phyloP scores from a whole-genome alignment of 176 grass and related monocot species.

The Bonia amplexicaulis region DNA sequence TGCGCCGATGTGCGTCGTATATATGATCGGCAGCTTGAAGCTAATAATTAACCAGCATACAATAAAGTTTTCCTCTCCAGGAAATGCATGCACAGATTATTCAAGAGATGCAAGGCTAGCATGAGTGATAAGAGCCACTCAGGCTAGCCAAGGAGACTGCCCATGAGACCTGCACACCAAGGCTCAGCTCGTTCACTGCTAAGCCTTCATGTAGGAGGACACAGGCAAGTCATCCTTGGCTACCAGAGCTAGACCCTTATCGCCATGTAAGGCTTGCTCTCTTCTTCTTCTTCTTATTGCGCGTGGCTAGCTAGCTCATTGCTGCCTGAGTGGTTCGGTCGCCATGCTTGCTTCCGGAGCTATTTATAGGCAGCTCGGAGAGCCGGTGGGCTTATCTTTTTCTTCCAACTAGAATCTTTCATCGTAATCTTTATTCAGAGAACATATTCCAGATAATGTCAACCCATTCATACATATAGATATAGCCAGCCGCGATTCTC shows the following conservation, averaged over 20 bases:
- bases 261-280: constrained; percentile 39
- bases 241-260: constrained; percentile 25
- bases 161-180: constrained; percentile 5
- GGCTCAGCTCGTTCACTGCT: neutral
- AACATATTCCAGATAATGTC: constrained; percentile 40
- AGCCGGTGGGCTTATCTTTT: neutral
- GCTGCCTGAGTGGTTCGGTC: neutral
- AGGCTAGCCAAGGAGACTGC: constrained; percentile 53
- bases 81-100: neutral
- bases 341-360: neutral
- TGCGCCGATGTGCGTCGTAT: neutral
- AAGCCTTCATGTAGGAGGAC: neutral
- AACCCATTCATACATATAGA: neutral
- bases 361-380: constrained; percentile 4
- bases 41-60: neutral
- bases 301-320: neutral
- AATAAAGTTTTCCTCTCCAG: neutral
- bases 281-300: neutral
- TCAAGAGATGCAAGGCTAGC: constrained; percentile 26
- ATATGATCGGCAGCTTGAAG: neutral
- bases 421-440: neutral
- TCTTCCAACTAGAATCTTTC: constrained; percentile 16
- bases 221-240: constrained; percentile 53
- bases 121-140: constrained; percentile 28
- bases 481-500: neutral